Conservation (phyloP, 2,329 filamentous ascomycete genomes). For the Calonectria leucothoes region DNA sequence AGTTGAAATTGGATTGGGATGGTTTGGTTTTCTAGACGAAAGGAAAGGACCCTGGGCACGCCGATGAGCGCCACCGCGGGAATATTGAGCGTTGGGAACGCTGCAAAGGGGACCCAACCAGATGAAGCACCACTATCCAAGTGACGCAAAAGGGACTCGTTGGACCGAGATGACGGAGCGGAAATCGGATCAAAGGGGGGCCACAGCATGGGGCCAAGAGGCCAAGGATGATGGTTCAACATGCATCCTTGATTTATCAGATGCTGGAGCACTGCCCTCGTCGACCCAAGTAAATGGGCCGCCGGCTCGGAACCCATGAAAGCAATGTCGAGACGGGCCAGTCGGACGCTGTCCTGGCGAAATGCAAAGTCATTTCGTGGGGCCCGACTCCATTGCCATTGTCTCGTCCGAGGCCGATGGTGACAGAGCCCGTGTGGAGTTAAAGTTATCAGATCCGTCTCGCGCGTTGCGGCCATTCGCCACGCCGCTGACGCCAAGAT, state of each 20-base stretch:
- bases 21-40: constrained; percentile 15
- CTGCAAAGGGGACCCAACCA: constrained; percentile 7
- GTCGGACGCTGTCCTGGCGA: constrained; percentile 10
- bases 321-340: constrained; percentile 19
- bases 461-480: constrained; percentile 29
- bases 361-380: constrained; percentile 24
- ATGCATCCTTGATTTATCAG: constrained; percentile 11
- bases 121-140: not conserved
- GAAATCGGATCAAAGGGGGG: constrained; percentile 31
- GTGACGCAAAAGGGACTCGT: constrained; percentile 20
- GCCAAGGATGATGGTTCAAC: not conserved
- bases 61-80: constrained; percentile 6
- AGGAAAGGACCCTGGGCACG: not conserved
- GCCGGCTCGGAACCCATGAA: constrained; percentile 4
- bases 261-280: constrained; percentile 20
- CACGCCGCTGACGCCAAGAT: not conserved
- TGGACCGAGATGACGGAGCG: constrained; percentile 16
- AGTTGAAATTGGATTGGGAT: constrained; percentile 9
- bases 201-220: not conserved
- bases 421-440: constrained; percentile 36
- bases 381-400: constrained; percentile 28
- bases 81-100: constrained; percentile 26
- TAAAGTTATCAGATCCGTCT: constrained; percentile 47
- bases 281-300: constrained; percentile 14
- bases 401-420: constrained; percentile 14